Percentiles rank a stretch among this genome's conserved stretches.
These are phyloP conservation scores for Fraxinus americana DNA, from an alignment of 257 asterid genomes.

Conservation along the genomic window DNA sequence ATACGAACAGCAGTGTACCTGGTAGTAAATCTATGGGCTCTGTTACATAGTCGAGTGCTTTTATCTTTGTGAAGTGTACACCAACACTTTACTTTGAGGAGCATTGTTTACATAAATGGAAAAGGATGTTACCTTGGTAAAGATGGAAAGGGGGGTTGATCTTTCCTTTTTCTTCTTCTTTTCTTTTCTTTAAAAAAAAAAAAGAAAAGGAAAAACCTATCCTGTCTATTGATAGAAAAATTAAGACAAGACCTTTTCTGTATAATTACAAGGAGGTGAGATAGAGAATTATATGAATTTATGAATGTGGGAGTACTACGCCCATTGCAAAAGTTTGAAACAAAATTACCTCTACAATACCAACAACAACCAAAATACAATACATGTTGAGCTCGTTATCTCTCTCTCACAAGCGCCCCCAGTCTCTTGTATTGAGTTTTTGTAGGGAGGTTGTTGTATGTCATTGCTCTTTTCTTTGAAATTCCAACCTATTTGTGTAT, in stretches of 20 bases:
- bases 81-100: not conserved
- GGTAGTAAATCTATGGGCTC: not conserved
- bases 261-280: not conserved
- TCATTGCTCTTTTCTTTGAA: not conserved
- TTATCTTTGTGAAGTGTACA: not conserved
- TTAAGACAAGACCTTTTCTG: not conserved
- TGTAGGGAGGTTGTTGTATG: not conserved
- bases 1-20: not conserved
- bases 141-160: not conserved
- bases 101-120: not conserved
- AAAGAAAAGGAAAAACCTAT: too few species aligned
- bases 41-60: not conserved
- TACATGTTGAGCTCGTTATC: too few species aligned
- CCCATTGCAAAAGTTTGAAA: not conserved
- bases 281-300: too few species aligned
- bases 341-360: not conserved
- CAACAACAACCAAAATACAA: too few species aligned
- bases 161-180: not conserved
- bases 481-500: too few species aligned
- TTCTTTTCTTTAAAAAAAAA: too few species aligned
- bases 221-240: too few species aligned
- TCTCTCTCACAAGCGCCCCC: not conserved
- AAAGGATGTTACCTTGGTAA: not conserved
- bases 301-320: too few species aligned
- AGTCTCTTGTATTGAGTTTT: not conserved